Evolutionary conservation across 164 flowering plant genomes (phyloP).

Genomic region (Annona cherimola): DNA sequence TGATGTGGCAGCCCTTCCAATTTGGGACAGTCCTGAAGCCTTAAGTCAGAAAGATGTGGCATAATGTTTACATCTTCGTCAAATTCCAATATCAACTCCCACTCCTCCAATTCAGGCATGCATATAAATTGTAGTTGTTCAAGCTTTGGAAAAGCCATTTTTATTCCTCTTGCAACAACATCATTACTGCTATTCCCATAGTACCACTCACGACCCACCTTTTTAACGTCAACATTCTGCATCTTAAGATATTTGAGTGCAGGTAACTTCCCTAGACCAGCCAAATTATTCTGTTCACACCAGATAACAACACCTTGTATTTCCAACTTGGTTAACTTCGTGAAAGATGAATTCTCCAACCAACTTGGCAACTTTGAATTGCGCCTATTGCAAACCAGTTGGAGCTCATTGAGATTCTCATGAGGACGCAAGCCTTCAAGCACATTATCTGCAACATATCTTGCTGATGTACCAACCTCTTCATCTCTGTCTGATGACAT

Average conservation of each 20-base stretch:
- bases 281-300: not conserved
- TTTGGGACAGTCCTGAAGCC: not conserved
- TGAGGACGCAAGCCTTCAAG: not conserved
- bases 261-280: slow-evolving; percentile 2
- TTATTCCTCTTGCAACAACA: not conserved
- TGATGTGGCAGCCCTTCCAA: not conserved
- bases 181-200: not conserved
- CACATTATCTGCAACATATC: not conserved
- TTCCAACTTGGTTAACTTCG: not conserved
- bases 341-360: slow-evolving; percentile 3
- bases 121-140: not conserved
- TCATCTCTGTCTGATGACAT: not conserved
- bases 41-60: not conserved
- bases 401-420: not conserved
- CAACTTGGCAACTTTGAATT: slow-evolving; percentile 3
- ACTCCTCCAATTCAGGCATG: not conserved
- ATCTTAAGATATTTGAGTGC: slow-evolving; percentile 2
- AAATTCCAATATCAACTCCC: not conserved
- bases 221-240: not conserved
- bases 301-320: not conserved
- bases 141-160: not conserved
- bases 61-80: not conserved
- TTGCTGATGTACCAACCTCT: not conserved
- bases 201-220: not conserved
- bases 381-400: not conserved